Conservation (phyloP, 768 basidiomycete species). For the Podaxis carcinomalis region DNA sequence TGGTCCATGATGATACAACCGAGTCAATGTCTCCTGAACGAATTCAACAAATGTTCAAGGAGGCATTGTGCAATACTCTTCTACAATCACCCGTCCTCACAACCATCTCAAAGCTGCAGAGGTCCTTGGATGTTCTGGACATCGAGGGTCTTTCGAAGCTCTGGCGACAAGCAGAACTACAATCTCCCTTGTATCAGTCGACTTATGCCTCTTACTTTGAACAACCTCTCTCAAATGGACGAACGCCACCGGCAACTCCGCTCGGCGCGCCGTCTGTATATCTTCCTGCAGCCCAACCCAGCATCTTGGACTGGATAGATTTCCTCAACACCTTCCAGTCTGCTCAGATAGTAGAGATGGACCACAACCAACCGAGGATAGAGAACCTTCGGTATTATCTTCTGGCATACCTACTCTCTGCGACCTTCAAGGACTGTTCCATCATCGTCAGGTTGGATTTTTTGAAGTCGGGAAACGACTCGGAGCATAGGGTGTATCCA, state of each 20-base stretch:
- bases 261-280: slow-evolving; percentile 29
- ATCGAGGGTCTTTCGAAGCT: slow-evolving; percentile 72
- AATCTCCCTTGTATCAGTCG: slow-evolving; percentile 20
- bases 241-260: slow-evolving; percentile 21
- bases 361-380: slow-evolving; percentile 34
- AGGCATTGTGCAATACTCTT: slow-evolving; percentile 44
- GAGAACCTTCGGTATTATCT: slow-evolving; percentile 56
- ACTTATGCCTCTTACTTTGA: slow-evolving; percentile 19
- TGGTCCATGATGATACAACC: slow-evolving; percentile 20
- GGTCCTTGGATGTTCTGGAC: slow-evolving; percentile 75
- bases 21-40: slow-evolving; percentile 15
- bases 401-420: slow-evolving; percentile 80
- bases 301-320: slow-evolving; percentile 56
- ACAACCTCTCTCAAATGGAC: slow-evolving; percentile 10
- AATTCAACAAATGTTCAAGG: slow-evolving; percentile 48
- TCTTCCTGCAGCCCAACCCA: slow-evolving; percentile 42
- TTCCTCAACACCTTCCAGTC: slow-evolving; percentile 56
- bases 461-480: slow-evolving; percentile 18
- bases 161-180: slow-evolving; percentile 28
- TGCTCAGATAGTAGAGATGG: slow-evolving; percentile 22
- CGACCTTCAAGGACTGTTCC: slow-evolving; percentile 97
- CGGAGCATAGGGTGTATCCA: slow-evolving; percentile 14
- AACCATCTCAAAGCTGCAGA: slow-evolving; percentile 59
- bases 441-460: slow-evolving; percentile 33
- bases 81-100: slow-evolving; percentile 47